Evolutionary conservation across 495 filamentous ascomycete genomes (phyloP).

Genomic region (Trichoderma reesei): DNA sequence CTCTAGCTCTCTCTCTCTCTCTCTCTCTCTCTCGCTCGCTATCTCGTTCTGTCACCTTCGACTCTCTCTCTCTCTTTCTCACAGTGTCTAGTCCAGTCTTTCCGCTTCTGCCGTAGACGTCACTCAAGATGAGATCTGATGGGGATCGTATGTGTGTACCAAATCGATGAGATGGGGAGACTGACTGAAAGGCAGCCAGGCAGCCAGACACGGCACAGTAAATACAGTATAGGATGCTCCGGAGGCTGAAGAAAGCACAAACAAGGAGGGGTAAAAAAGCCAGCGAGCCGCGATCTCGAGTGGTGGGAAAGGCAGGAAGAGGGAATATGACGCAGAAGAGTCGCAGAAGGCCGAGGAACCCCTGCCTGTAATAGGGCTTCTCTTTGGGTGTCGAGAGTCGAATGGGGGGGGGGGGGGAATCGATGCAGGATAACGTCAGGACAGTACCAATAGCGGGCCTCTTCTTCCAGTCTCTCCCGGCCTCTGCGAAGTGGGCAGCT

Average conservation of each 20-base stretch:
- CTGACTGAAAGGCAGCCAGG: not conserved
- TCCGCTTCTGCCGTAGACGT: not conserved
- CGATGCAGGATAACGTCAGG: slow-evolving; percentile 7
- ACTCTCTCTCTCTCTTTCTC: too few species aligned
- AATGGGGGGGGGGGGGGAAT: not conserved
- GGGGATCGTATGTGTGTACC: too few species aligned
- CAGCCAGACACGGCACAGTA: not conserved
- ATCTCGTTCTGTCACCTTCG: too few species aligned
- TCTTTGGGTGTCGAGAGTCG: not conserved
- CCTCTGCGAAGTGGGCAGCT: slow-evolving; percentile 1
- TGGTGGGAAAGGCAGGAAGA: not conserved
- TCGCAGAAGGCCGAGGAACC: not conserved
- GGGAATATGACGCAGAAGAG: slow-evolving; percentile 5
- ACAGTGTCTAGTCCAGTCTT: not conserved
- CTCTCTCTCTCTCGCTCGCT: not conserved
- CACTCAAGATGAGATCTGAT: not conserved
- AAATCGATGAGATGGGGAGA: not conserved
- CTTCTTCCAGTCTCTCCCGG: too few species aligned
- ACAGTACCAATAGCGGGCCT: slow-evolving; percentile 5
- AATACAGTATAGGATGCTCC: not conserved
- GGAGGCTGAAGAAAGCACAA: not conserved
- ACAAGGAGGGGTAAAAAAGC: slow-evolving; percentile 2
- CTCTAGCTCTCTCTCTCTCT: not conserved
- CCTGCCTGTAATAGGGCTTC: not conserved
- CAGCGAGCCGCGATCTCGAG: not conserved